Evolutionary conservation across 2,329 filamentous ascomycete genomes (phyloP), one percentile per base, ranked within the genome.

Genomic region (Paraphaeosphaeria sporulosa): DNA sequence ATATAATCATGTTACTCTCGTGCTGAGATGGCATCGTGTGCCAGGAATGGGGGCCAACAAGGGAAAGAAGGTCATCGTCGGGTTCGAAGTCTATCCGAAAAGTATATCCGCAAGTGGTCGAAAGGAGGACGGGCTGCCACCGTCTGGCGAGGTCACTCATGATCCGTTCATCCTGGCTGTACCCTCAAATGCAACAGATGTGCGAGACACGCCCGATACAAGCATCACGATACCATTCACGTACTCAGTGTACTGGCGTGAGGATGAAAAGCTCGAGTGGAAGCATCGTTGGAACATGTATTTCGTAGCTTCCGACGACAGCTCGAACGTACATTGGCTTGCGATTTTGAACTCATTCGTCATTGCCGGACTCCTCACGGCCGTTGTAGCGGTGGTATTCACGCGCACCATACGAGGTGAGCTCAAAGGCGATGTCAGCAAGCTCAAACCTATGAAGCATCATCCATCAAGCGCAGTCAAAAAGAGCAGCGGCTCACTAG

Each of bases 71-170:
- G 88, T 95, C 42, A 86, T 97, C 65, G 91, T 96, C 21, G 93
- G 91, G 0, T 96, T 97, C 72, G 93, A 97, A 79, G 89, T 96
- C 27, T 96, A 95, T 71, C 88, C 92, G 23, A 96, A 94, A 82
- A 96, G 92, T 73, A 86, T 96, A 69, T 87, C 87, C 25, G 81
- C 84, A 8, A 81, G 79, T 10, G 84, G 86, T 66, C 86, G 90
- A 51, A 83, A 87, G 58, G 83, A 85, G 43, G 49, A 52, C 2
- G 90, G 91, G 17, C 91, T 93, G 69, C 91, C 92, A 92, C 63
- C 79, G 93, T 27, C 85, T n/a, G 38, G 38, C n/a, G 38, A 89
- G 65, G 82, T 86, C 46, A 82, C 88, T 5, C 84, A 87, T 19
- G 81, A 87, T 21, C 86, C 86, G 4, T 85, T 96, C 64, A 89